Conservation (phyloP, 176 grass and related monocot genomes). For the Saccharum spontaneum region DNA sequence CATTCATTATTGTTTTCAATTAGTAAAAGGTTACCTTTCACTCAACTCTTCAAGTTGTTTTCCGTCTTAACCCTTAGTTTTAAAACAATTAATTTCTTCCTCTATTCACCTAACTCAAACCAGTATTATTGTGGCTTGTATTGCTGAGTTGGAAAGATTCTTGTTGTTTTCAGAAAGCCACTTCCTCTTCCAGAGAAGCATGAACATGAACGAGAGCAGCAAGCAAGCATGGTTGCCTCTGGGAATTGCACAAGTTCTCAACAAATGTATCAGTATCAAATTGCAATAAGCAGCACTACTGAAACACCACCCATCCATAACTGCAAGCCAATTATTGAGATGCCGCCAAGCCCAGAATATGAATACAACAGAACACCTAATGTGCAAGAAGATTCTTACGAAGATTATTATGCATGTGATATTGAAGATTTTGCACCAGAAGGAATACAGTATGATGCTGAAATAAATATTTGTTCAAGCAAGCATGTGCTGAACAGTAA, state of each 20-base stretch:
- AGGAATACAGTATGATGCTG: slow-evolving; percentile 26
- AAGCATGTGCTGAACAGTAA: slow-evolving; percentile 21
- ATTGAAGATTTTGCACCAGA: slow-evolving; percentile 47
- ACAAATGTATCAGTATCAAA: slow-evolving; percentile 13
- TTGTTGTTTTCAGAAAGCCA: slow-evolving; percentile 24
- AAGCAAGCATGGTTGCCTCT: slow-evolving; percentile 28
- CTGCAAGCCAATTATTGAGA: slow-evolving; percentile 48
- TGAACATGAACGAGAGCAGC: slow-evolving; percentile 18
- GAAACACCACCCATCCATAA: slow-evolving; percentile 14
- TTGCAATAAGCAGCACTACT: slow-evolving; percentile 27
- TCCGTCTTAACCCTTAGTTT: neutral
- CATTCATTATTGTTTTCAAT: neutral
- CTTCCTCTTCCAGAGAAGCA: slow-evolving; percentile 39
- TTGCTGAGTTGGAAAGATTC: neutral
- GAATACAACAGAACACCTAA: slow-evolving; percentile 31
- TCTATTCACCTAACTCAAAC: neutral
- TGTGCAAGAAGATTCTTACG: slow-evolving; percentile 18
- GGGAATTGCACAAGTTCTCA: slow-evolving; percentile 31
- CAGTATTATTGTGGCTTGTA: neutral
- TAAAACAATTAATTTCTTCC: neutral
- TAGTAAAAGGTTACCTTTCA: neutral
- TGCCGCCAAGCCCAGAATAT: slow-evolving; percentile 49
- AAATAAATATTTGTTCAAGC: slow-evolving; percentile 50
- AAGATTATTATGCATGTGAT: slow-evolving; percentile 40
- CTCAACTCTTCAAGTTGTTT: neutral